Percentiles rank a stretch among this genome's conserved stretches.
Conservation (phyloP, 805 yeast species). For the Saccharomycopsis fermentans region DNA sequence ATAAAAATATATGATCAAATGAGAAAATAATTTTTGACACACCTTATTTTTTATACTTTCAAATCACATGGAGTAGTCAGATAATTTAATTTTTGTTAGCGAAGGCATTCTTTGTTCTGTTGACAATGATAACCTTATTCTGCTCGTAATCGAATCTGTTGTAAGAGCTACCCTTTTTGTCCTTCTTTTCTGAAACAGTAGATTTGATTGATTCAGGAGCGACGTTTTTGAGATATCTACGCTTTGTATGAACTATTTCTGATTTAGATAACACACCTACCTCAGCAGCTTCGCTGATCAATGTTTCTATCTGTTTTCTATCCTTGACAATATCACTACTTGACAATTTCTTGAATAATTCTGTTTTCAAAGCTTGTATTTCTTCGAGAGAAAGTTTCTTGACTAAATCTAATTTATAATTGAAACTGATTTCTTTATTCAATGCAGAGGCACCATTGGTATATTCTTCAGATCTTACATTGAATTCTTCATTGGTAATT, state of each 20-base stretch:
- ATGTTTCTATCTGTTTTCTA: conserved; percentile 28
- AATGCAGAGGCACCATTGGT: conserved; percentile 28
- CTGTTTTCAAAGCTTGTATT: conserved; percentile 21
- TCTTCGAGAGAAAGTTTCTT: conserved; percentile 28
- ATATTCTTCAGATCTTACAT: conserved; percentile 25
- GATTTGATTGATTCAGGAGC: conserved; percentile 36
- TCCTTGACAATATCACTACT: conserved; percentile 29
- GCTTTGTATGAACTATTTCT: conserved; percentile 32
- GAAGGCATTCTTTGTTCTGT: conserved; percentile 46
- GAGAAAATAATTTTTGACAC: not conserved
- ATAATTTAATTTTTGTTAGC: not conserved
- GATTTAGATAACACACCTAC: conserved; percentile 26
- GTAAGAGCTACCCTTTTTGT: conserved; percentile 34
- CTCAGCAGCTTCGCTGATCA: conserved; percentile 25
- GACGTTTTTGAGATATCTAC: conserved; percentile 45
- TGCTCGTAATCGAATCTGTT: conserved; percentile 53
- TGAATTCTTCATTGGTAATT: conserved; percentile 24
- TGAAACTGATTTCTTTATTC: conserved; percentile 36
- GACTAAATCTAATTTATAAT: conserved; percentile 29
- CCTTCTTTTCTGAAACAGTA: conserved; percentile 26
- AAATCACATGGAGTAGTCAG: not conserved
- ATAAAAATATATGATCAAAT: not conserved
- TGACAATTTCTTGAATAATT: conserved; percentile 25
- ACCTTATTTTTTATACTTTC: not conserved
- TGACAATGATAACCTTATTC: conserved; percentile 41